Base-by-base conservation (phyloP, 306 rosid genomes). In the Cicer yamashitae region DNA sequence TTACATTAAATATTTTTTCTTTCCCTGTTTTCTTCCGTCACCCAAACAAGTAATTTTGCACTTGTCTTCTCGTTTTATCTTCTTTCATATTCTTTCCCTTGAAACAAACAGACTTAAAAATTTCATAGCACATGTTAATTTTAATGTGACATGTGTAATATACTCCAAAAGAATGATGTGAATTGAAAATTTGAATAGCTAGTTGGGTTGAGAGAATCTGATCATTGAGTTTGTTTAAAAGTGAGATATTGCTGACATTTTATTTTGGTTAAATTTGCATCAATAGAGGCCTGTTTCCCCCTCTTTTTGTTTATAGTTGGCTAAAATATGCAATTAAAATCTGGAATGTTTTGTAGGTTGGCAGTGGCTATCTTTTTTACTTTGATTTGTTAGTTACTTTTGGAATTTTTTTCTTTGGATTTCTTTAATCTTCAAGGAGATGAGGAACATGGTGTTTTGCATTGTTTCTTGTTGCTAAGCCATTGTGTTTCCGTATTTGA, bases 401-500 rank as follows among this genome's bases (percentile, higher is more conserved):
- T 22, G 40, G n/a, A 22, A 57, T 22, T 22, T 58, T 57, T 7
- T 22, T 58, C 14, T 38, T 57, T 25, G 40, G 63, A 25, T 58
- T 12, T 34, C 18, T 34, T 60, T 34, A 34, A 34, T 60, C 44
- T 34, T 34, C 18, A 60, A 59, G 6, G 17, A 59, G 18, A 59
- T 6, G 5, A 58, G 41, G 65, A 59, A 30, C 65, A 30, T 25
- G 10, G 14, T 51, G 40, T 59, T 58, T 30, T 59, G 17, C 65
- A 59, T 30, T 34, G 18, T 30, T 12, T 59, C 41, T 59, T 30
- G 40, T 47, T 70, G 46, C 62, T 9, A 38, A 61, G 63, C 71
- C 45, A 15, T 48, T 64, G 14, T 71, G 61, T 67, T 74, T 75
- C 52, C 50, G 64, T 22, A 15, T 57, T 59, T 67, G 74, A 14